Conservation (phyloP, 2,329 filamentous ascomycete genomes). For the Pestalotiopsis sp. region DNA sequence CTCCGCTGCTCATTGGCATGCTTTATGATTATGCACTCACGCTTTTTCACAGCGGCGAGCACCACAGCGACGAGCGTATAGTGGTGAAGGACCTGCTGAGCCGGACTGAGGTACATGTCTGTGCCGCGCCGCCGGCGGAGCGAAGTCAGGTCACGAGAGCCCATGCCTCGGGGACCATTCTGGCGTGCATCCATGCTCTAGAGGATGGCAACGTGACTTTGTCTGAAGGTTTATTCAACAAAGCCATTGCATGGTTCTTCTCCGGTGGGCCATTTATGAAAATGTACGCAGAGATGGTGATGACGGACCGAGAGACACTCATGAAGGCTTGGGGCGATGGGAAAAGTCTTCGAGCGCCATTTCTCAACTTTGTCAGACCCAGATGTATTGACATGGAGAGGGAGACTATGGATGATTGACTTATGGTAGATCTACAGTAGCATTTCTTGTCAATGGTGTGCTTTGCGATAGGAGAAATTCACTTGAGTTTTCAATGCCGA, state of each 20-base stretch:
- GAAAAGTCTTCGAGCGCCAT: neutral
- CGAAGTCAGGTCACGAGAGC: neutral
- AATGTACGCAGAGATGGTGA: neutral
- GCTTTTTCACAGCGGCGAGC: neutral
- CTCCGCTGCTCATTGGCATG: neutral
- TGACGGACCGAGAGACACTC: neutral
- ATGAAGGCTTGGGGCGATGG: neutral
- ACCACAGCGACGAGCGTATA: neutral
- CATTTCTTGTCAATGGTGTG: no score
- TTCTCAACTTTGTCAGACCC: neutral
- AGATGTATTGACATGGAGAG: neutral
- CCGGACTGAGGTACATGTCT: neutral
- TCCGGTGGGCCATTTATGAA: neutral
- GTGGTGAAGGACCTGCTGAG: neutral
- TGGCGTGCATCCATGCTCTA: neutral
- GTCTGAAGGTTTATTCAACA: neutral
- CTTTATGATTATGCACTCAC: neutral
- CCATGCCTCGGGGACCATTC: neutral
- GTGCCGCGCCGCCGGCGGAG: neutral
- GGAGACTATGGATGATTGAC: neutral
- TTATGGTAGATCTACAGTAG: no score
- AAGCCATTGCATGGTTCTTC: neutral
- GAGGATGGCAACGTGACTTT: neutral
- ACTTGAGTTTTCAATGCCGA: no score
- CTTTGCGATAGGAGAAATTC: no score